A percentile compares a stretch with the other conserved stretches of the same genome.
Conservation (phyloP, 768 basidiomycete genomes). For the Pisolithus tinctorius region DNA sequence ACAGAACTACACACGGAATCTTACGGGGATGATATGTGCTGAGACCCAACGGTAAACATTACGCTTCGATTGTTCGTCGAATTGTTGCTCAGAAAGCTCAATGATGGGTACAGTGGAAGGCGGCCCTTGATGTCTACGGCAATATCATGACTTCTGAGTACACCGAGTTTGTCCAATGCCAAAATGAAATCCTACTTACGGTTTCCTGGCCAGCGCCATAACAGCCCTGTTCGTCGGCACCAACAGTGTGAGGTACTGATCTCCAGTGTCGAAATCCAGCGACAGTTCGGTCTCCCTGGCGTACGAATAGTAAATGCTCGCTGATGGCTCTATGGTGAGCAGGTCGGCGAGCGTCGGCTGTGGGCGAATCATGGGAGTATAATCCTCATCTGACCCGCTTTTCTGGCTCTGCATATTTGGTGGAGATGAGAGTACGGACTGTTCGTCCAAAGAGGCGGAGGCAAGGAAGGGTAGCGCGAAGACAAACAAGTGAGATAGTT, state of each 20-base stretch:
- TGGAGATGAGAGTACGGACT: conserved; percentile 17
- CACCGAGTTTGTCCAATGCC: background rate
- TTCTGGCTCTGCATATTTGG: conserved; percentile 9
- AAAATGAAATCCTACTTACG: conserved; percentile 44
- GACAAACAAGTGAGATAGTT: conserved; percentile 12
- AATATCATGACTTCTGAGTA: background rate
- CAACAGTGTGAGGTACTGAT: conserved; percentile 48
- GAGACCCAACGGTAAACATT: conserved; percentile 80
- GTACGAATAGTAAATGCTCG: conserved; percentile 82
- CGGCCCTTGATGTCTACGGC: conserved; percentile 54
- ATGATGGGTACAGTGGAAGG: conserved; percentile 34
- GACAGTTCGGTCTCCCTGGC: conserved; percentile 67
- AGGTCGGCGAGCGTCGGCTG: conserved; percentile 66
- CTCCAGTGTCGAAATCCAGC: conserved; percentile 32
- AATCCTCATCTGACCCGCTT: conserved; percentile 6
- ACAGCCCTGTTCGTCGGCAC: conserved; percentile 87
- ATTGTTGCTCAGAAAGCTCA: conserved; percentile 61
- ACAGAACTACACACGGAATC: conserved; percentile 10
- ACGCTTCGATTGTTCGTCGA: conserved; percentile 48
- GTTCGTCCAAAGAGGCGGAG: conserved; percentile 23
- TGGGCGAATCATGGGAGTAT: conserved; percentile 33
- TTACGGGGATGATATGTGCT: conserved; percentile 78
- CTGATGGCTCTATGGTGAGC: conserved; percentile 66
- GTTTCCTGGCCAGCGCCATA: conserved; percentile 73
- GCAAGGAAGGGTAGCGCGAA: conserved; percentile 26